Base-by-base conservation (phyloP, 1,139 yeast genomes). In the Pichia norvegensis region DNA sequence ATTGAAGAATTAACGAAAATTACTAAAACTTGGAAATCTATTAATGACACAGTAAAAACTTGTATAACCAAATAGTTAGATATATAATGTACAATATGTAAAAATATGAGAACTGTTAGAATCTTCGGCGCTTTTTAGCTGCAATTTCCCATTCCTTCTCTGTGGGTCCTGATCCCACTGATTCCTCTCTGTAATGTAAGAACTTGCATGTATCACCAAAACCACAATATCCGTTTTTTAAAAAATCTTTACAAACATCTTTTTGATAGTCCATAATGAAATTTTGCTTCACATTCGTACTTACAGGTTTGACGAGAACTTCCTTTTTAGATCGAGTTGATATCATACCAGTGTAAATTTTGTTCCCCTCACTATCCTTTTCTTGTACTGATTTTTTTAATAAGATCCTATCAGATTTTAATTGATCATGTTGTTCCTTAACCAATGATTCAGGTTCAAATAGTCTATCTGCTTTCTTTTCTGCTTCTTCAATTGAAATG, bases 141-240 rank as follows among this genome's bases (percentile, higher is more conserved):
- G 61, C 62, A 35, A 45, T 54, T 54, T 85, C 82, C 96, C 96
- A 87, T 40, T 86, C 95, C 29, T 52, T 54, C 51, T 72, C 74
- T 20, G 73, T 76, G 1, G 40, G 23, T 1, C 81, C 63, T 49
- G 84, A 81, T 21, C 82, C 85, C 36, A 81, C 81, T 65, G 84
- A 85, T 61, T 88, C 96, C 54, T 86, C 96, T 61, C 98, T 67
- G 13, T 85, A 77, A 61, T 94, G 98, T 29, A 92, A 64, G 63
- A 94, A 94, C 67, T 92, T 94, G 68, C 99, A 94, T n/a, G 95
- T 83, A 58, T 94, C 98, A 9, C 99, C 99, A 61, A 83, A 94
- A 6, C 97, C 97, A 70, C 98, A 94, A 60, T 80, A 90, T 0
- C 98, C 98, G 0, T 95, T 90, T 55, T 84, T 87, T 50, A 81